Evolutionary conservation across 352 stramenopile genomes (phyloP), one percentile per base, ranked within the genome.

Genomic region (Vaucheria bursata): DNA sequence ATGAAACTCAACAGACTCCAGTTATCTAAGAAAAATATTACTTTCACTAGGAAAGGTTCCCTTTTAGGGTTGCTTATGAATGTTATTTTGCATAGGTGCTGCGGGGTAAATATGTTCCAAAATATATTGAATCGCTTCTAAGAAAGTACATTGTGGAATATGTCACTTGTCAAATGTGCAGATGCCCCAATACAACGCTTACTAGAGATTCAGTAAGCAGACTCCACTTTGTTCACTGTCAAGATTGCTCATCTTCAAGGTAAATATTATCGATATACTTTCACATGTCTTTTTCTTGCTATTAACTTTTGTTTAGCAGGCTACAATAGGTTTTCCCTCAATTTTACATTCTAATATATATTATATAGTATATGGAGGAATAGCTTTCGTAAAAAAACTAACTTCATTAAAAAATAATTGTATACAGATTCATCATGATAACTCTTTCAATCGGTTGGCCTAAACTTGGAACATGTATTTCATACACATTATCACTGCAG

Each of bases 141-240:
- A 88, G 94, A 73, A 99, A 99, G 87, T 99, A 99, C 87, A 98
- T 99, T 80, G 95, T 94, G 31, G 94, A 98, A 85, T 99, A 99
- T 88, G 96, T 99, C 32, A 98, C 94, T 79, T 99, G 96, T 88
- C 92, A 97, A 85, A 99, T 98, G 93, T 99, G 96, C 88, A 92
- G 93, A 80, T 97, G 89, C 71, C 91, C 95, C 33, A 97, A 99
- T 86, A 99, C 96, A 69, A 96, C 94, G 76, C 87, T 99, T 68
- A 95, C 91, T 71, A 92, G 95, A 82, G 95, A 99, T 90, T 92
- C 88, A 77, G 93, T 96, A 39, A 96, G 89, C 65, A 90, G 96
- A 52, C 90, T 99, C 73, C 97, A 97, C 86, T 99, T 99, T 85
- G 94, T 97, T 74, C 91, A 97, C 82, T 99, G 96, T 87, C 92